These are phyloP conservation scores for Candida anglica DNA, from an alignment of 805 yeast genomes.

Conservation along the genomic window DNA sequence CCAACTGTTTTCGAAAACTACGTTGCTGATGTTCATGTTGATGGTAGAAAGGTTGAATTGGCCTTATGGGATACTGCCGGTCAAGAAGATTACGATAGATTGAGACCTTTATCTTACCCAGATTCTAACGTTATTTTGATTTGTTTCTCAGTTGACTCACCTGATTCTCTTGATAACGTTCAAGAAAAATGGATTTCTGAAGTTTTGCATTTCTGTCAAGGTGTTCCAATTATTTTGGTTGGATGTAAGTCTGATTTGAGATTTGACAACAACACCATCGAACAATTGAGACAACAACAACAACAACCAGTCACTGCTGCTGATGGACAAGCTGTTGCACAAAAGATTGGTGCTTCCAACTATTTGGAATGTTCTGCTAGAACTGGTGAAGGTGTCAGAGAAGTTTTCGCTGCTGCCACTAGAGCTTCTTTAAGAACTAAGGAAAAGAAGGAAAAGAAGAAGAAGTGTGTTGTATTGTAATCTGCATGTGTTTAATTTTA, in stretches of 20 bases:
- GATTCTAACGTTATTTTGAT: conserved; percentile 88
- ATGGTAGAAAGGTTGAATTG: conserved; percentile 67
- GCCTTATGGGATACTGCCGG: conserved; percentile 99
- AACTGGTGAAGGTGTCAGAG: conserved; percentile 87
- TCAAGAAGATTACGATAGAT: conserved; percentile 94
- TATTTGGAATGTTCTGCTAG: conserved; percentile 92
- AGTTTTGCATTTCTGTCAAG: conserved; percentile 90
- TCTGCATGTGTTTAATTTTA: conserved; percentile 1
- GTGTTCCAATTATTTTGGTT: conserved; percentile 87
- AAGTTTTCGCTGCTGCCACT: conserved; percentile 89
- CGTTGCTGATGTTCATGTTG: conserved; percentile 85
- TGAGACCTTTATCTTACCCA: conserved; percentile 88
- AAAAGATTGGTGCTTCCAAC: conserved; percentile 81
- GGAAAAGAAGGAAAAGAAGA: conserved; percentile 56
- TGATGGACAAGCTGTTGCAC: conserved; percentile 85
- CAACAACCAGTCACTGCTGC: conserved; percentile 77
- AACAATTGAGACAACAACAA: conserved; percentile 66
- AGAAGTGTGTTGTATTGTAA: conserved; percentile 70
- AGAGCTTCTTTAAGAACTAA: conserved; percentile 80
- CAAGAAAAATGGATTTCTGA: conserved; percentile 96
- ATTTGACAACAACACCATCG: conserved; percentile 74
- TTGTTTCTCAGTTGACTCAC: conserved; percentile 87
- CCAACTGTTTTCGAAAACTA: conserved; percentile 97
- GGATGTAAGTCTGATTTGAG: conserved; percentile 91
- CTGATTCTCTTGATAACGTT: conserved; percentile 89